Evolutionary conservation across 441 rosid species (phyloP).

Genomic region (Pelargonium fulgidum): DNA sequence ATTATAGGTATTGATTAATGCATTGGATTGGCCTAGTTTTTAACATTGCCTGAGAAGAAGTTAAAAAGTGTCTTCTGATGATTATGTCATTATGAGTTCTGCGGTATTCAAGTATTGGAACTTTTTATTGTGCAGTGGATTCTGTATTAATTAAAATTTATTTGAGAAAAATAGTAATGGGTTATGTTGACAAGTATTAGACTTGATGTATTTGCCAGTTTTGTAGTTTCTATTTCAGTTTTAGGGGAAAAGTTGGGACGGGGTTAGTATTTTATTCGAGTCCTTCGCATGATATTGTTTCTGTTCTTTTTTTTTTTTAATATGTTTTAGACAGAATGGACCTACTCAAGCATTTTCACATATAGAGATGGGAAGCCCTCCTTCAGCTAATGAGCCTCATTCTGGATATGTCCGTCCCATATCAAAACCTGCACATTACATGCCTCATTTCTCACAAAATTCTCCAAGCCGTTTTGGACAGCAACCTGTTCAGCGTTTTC

Average conservation of each 20-base stretch:
- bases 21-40: not conserved
- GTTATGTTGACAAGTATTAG: not conserved
- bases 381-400: constrained; percentile 57
- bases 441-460: constrained; percentile 57
- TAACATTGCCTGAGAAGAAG: not conserved
- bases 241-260: not conserved
- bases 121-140: too few species aligned
- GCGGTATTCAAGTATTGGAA: too few species aligned
- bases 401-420: constrained; percentile 54
- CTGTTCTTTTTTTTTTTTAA: constrained; percentile 9
- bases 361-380: constrained; percentile 66
- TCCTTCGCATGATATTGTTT: not conserved
- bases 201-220: not conserved
- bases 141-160: too few species aligned
- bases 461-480: constrained; percentile 94
- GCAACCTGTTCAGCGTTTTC: constrained; percentile 49
- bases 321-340: constrained; percentile 53
- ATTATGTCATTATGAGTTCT: too few species aligned
- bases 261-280: not conserved
- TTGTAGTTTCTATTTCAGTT: not conserved
- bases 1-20: not conserved
- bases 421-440: constrained; percentile 54
- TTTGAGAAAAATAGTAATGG: not conserved
- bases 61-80: too few species aligned
- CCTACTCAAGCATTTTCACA: constrained; percentile 54